Evolutionary conservation across 129 eudicot genomes (phyloP).

Genomic region (Flaveria sonorensis): DNA sequence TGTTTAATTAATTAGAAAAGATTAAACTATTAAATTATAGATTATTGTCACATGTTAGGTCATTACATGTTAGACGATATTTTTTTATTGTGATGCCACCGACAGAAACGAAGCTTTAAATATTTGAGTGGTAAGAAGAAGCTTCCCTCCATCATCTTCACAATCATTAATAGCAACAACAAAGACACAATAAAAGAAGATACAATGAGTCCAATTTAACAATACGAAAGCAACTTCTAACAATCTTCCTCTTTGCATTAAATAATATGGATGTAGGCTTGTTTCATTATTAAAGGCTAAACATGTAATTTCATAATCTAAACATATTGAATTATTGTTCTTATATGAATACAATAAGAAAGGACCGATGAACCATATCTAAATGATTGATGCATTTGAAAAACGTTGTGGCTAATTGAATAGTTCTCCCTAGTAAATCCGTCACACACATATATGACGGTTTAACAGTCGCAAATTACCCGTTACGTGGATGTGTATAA

Average conservation of each 20-base stretch:
- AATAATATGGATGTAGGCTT: conserved; percentile 6
- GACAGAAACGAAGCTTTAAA: conserved; percentile 27
- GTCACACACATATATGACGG: too few species aligned
- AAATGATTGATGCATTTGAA: background rate
- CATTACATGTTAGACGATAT: background rate
- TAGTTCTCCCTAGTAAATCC: too few species aligned
- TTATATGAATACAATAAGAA: background rate
- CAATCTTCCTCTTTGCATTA: conserved; percentile 33
- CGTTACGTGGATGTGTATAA: too few species aligned
- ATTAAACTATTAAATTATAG: background rate
- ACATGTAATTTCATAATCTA: conserved; percentile 18
- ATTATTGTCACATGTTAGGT: background rate
- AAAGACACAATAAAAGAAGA: conserved; percentile 28
- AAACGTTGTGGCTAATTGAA: too few species aligned
- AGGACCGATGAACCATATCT: background rate
- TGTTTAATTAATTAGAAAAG: background rate
- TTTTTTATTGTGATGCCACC: conserved; percentile 14
- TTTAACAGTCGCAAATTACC: too few species aligned
- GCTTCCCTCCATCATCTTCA: conserved; percentile 27
- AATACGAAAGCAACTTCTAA: conserved; percentile 31
- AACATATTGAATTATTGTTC: conserved; percentile 3
- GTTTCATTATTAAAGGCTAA: conserved; percentile 18
- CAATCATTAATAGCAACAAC: conserved; percentile 28
- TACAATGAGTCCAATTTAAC: conserved; percentile 25
- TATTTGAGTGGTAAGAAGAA: conserved; percentile 4